phyloP scores from a whole-genome alignment of 2,329 filamentous ascomycete genomes.

The Cladophialophora yegresii region DNA sequence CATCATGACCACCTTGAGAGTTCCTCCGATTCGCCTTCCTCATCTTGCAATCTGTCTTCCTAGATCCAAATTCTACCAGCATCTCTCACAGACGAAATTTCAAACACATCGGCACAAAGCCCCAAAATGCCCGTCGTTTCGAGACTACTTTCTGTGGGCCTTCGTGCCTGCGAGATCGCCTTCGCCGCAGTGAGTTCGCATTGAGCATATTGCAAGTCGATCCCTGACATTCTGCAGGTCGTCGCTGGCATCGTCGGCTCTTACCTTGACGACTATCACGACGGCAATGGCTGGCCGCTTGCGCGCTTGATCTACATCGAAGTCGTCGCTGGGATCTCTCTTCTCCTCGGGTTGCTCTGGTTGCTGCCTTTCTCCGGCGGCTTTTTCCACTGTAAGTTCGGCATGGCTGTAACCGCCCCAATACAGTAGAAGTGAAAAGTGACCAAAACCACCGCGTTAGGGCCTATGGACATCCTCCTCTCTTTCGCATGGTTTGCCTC shows the following conservation, averaged over 20 bases:
- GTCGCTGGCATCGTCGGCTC: conserved; percentile 69
- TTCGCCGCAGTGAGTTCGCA: conserved; percentile 63
- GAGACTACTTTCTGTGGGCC: conserved; percentile 58
- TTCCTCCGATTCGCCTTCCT: background rate
- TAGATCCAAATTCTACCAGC: background rate
- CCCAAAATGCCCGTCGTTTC: conserved; percentile 44
- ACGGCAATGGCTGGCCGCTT: conserved; percentile 49
- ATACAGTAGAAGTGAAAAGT: background rate
- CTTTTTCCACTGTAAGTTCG: conserved; percentile 62
- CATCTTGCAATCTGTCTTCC: background rate
- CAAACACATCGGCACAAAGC: background rate
- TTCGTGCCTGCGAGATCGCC: conserved; percentile 65
- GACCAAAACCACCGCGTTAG: background rate
- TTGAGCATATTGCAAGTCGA: conserved; percentile 10
- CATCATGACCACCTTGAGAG: background rate
- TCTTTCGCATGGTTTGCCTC: conserved; percentile 69
- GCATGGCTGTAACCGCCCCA: background rate
- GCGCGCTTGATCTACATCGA: conserved; percentile 75
- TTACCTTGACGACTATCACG: conserved; percentile 58
- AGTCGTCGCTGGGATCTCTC: conserved; percentile 67
- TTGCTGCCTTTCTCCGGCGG: conserved; percentile 68
- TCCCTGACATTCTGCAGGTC: conserved; percentile 41
- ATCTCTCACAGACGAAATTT: conserved; percentile 4
- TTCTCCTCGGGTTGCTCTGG: conserved; percentile 70
- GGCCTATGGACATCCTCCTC: conserved; percentile 68